phyloP scores from a whole-genome alignment of 139 green algal species.

The Microglena sp. region DNA sequence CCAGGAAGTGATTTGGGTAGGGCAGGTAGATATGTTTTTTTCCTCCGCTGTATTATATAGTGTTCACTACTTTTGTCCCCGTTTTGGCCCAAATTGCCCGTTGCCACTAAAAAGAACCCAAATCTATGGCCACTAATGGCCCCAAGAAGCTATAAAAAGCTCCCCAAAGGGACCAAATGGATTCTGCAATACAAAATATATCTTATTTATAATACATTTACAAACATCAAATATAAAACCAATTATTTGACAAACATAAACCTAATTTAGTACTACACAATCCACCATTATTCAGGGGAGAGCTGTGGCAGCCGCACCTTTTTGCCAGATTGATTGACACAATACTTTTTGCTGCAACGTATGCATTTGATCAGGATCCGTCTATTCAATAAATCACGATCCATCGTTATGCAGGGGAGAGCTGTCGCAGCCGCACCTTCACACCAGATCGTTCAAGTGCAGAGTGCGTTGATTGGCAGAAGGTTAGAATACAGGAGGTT shows the following conservation, averaged over 20 bases:
- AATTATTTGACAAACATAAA: no score
- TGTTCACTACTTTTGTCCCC: not conserved
- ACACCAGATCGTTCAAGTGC: slow-evolving; percentile 30
- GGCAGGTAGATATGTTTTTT: not conserved
- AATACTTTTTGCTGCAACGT: no score
- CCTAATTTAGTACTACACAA: not conserved
- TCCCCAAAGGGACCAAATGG: no score
- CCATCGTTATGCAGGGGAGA: slow-evolving; percentile 13
- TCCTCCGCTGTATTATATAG: not conserved
- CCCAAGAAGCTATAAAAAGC: no score
- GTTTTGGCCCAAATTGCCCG: no score
- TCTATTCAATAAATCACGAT: not conserved
- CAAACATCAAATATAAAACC: no score
- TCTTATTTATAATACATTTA: no score
- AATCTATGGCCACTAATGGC: no score
- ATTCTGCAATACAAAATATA: no score
- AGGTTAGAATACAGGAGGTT: slow-evolving; percentile 54
- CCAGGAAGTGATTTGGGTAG: not conserved
- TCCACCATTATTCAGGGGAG: slow-evolving; percentile 10
- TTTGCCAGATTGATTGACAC: slow-evolving; percentile 21
- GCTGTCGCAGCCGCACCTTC: slow-evolving; percentile 68
- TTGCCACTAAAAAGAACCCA: no score
- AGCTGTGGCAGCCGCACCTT: slow-evolving; percentile 69
- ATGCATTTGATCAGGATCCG: no score
- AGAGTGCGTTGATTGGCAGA: slow-evolving; percentile 70